Base-by-base conservation (phyloP, 2,329 filamentous ascomycete species). In the Microdochium nivale region DNA sequence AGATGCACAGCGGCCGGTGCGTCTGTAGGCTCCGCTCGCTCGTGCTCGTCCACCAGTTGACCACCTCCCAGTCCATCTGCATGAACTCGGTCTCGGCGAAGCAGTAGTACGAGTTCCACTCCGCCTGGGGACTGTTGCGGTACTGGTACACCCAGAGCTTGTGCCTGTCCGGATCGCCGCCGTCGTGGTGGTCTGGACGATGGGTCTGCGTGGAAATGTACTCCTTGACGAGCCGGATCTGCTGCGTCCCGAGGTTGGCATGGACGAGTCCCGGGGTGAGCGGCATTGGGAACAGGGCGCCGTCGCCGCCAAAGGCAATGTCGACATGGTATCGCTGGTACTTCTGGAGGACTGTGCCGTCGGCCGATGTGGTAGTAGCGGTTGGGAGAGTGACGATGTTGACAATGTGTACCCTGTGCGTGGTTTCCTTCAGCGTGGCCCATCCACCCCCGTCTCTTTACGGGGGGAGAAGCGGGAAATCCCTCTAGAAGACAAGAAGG, bases 61-160 rank as follows among this genome's bases (percentile, higher is more conserved):
- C 72, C 5, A 84, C 69, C 33, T 73, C 74, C 59, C 81, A 87
- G 64, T 88, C 84, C 46, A 70, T 65, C 3, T 74, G 75, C 32
- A 80, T 62, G 63, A 86, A 87, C 64, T 87, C 84, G 16, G 76
- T 70, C 54, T 86, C 80, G 2, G 77, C 75, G 63, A 90, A 90
- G 54, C 76, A 79, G 63, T 88, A 88, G 48, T 74, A 77, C 1
- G 78, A 70, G 23, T 75, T 70, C 80, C 84, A 90, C 2, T 71
- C 69, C 47, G 66, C 68, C 0, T 74, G 67, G 0, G 61, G 44
- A 3, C 67, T 65, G 54, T 79, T 74, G 30, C 78, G 74, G 56
- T 79, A 78, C 64, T 86, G 76, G 60, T 84, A 86, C 52, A 86
- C 74, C 84, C 83, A 87, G 52, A 79, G 64, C 53, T 75, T 76